phyloP scores from a whole-genome alignment of 2,329 filamentous ascomycete species.

The Botrytis deweyae region DNA sequence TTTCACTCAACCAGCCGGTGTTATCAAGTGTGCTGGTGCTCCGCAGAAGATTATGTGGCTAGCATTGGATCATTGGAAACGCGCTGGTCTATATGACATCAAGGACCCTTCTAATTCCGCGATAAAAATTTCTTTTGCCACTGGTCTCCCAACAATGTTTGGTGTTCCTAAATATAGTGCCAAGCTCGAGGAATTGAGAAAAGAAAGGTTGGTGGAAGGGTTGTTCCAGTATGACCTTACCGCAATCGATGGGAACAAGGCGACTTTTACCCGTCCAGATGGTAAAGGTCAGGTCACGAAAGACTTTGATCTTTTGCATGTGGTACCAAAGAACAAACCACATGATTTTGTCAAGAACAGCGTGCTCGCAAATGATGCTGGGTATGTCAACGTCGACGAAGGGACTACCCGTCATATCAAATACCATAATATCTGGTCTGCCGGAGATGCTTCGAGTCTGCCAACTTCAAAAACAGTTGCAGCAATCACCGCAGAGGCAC shows the following conservation, averaged over 20 bases:
- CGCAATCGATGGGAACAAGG: slow-evolving; percentile 52
- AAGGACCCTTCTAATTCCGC: slow-evolving; percentile 43
- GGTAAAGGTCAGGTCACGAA: slow-evolving; percentile 46
- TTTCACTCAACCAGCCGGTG: slow-evolving; percentile 59
- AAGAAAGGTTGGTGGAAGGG: slow-evolving; percentile 56
- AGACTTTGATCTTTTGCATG: slow-evolving; percentile 56
- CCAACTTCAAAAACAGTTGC: slow-evolving; percentile 58
- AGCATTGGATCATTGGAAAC: slow-evolving; percentile 58
- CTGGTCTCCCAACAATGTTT: slow-evolving; percentile 57
- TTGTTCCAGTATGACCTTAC: slow-evolving; percentile 59
- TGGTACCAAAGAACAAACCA: slow-evolving; percentile 58
- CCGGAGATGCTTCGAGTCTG: slow-evolving; percentile 58
- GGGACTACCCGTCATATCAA: slow-evolving; percentile 53
- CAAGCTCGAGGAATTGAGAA: slow-evolving; percentile 52
- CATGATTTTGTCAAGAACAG: slow-evolving; percentile 55
- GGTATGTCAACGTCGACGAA: slow-evolving; percentile 58
- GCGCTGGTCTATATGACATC: slow-evolving; percentile 50
- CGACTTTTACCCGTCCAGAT: slow-evolving; percentile 49
- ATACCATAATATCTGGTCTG: slow-evolving; percentile 58
- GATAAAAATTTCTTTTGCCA: slow-evolving; percentile 56
- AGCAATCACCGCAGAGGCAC: slow-evolving; percentile 52
- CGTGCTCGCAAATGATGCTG: slow-evolving; percentile 53
- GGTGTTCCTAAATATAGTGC: slow-evolving; percentile 60
- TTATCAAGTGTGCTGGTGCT: slow-evolving; percentile 61
- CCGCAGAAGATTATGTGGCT: slow-evolving; percentile 65